phyloP scores from a whole-genome alignment of 495 filamentous ascomycete species.

The Lentithecium fluviatile region DNA sequence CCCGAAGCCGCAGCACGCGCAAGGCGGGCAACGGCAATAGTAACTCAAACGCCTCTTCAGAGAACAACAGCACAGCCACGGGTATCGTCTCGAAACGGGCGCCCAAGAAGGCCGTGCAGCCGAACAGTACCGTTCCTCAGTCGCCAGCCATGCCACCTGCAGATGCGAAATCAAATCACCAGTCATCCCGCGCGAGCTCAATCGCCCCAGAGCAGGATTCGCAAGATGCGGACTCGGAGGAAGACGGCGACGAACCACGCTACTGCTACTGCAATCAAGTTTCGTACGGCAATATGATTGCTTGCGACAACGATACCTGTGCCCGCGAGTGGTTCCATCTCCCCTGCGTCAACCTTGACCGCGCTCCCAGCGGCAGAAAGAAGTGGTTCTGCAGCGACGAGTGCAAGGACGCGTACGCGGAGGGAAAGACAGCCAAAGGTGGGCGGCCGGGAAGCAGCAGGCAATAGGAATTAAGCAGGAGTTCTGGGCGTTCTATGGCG shows the following conservation, averaged over 20 bases:
- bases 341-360: constrained; percentile 82
- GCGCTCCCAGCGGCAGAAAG: constrained; percentile 64
- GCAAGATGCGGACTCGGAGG: constrained; percentile 48
- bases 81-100: constrained; percentile 21
- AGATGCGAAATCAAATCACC: constrained; percentile 12
- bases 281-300: constrained; percentile 97
- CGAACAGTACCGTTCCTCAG: constrained; percentile 1
- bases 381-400: constrained; percentile 37
- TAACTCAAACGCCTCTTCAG: constrained; percentile 28
- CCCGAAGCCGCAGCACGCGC: constrained; percentile 32
- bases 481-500: constrained; percentile 18
- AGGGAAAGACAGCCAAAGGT: constrained; percentile 13
- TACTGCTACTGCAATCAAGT: constrained; percentile 95
- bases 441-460: constrained; percentile 33
- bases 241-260: constrained; percentile 75
- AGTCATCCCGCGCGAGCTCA: constrained; percentile 15
- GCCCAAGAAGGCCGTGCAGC: constrained; percentile 27
- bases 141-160: constrained; percentile 15
- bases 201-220: constrained; percentile 26
- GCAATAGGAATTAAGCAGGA: constrained; percentile 32
- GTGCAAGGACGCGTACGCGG: constrained; percentile 20
- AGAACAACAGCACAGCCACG: constrained; percentile 30
- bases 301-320: constrained; percentile 88
- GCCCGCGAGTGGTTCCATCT: constrained; percentile 95
- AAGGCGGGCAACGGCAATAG: constrained; percentile 29